Evolutionary conservation across 768 basidiomycete species (phyloP), one percentile per base, ranked within the genome.

Genomic region (Asterophora lycoperdoides): DNA sequence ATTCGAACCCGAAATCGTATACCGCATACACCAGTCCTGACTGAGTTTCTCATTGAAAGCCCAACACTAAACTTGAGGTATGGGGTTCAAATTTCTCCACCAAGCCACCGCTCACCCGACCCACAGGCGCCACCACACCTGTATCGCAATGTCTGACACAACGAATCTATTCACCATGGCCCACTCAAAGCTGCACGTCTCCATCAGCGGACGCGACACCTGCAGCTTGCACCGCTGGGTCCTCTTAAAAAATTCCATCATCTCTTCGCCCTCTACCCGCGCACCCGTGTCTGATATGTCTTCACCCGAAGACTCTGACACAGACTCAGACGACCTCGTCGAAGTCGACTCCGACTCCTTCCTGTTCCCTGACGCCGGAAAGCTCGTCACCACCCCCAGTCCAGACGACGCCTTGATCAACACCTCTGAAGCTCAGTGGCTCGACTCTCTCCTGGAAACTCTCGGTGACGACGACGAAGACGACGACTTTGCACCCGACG

Each of bases 171-270:
- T 76, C 56, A 66, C 75, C 53, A 71, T 87, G 67, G 82, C 87
- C 66, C 84, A 81, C 61, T 76, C 73, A 70, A 89, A 91, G 75
- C 75, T 91, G 71, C 80, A 83, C 56, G 65, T 76, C 55, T 84
- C 80, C 60, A 64, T 78, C 59, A 75, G 75, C 48, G 67, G 71
- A 63, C 82, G 78, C 70, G 84, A 86, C 71, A 79, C 68, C 55
- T 76, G 77, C 73, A 87, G 81, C 69, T 78, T 91, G 70, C 86
- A 88, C 62, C 86, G 88, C 63, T 89, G 86, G 86, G 89, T 92
- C 44, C 75, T 92, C 49, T 77, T 91, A 63, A 90, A 90, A 84
- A 92, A 91, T 65, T 89, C 86, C 26, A 76, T 89, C 54, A 67
- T 80, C 56, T 75, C 73, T 57, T 75, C 81, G 53, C 74, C 77